These are phyloP conservation scores for Fusarium beomiforme DNA, from an alignment of 2,329 filamentous ascomycete species.

Conservation along the genomic window DNA sequence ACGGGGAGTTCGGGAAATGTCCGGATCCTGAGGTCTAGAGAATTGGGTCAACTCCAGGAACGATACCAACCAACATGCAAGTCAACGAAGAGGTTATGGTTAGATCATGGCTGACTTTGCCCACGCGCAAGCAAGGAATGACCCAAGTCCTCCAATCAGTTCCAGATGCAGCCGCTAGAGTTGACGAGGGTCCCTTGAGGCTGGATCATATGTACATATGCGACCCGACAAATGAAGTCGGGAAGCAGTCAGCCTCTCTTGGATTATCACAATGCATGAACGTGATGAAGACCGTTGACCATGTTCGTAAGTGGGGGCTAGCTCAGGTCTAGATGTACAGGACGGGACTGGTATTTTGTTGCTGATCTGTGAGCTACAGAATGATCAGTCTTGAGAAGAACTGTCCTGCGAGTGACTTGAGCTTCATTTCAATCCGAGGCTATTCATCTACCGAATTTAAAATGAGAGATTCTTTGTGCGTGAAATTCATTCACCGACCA, in stretches of 20 bases:
- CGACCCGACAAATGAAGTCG: neutral
- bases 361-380: neutral
- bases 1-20: constrained; percentile 40
- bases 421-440: neutral
- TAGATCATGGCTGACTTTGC: neutral
- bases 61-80: neutral
- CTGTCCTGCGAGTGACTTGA: neutral
- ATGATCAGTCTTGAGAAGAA: neutral
- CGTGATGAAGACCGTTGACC: constrained; percentile 7
- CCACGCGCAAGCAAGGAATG: constrained; percentile 5
- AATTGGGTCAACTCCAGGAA: constrained; percentile 9
- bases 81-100: neutral
- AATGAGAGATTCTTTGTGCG: constrained; percentile 2
- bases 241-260: constrained; percentile 7
- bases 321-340: neutral
- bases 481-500: constrained; percentile 25
- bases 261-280: constrained; percentile 1
- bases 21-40: neutral
- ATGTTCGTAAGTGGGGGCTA: constrained; percentile 17
- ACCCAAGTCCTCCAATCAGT: constrained; percentile 11
- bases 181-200: constrained; percentile 20
- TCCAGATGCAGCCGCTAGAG: constrained; percentile 3
- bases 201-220: constrained; percentile 11
- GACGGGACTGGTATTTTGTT: neutral
- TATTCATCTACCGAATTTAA: neutral